A percentile compares a stretch with the other conserved stretches of the same genome.
Evolutionary conservation across 164 flowering plant species (phyloP).

Genomic region (Saururus chinensis): DNA sequence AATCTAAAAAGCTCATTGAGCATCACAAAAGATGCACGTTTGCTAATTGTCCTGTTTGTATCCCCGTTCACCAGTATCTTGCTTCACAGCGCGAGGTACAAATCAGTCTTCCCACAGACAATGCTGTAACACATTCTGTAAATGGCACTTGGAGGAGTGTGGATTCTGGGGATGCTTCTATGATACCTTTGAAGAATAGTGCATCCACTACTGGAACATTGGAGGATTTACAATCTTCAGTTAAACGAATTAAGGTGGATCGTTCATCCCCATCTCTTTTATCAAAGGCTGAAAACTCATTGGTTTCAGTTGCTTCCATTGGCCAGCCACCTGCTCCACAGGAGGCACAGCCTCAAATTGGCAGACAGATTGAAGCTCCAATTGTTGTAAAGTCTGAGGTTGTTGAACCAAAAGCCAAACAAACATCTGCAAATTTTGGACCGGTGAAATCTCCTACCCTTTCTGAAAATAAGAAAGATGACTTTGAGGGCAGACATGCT

Average conservation of each 20-base stretch:
- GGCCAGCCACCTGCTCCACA: conserved; percentile 22
- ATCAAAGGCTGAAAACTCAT: conserved; percentile 27
- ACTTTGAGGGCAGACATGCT: conserved; percentile 19
- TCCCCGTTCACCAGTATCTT: conserved; percentile 38
- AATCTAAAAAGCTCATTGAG: conserved; percentile 30
- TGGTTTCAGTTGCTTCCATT: conserved; percentile 19
- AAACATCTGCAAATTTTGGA: conserved; percentile 19
- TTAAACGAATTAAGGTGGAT: conserved; percentile 70
- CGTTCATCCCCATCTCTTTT: conserved; percentile 34
- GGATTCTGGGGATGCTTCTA: conserved; percentile 28
- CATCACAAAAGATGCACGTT: conserved; percentile 46
- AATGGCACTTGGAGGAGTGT: conserved; percentile 32
- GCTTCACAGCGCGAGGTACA: conserved; percentile 15
- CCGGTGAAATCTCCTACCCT: conserved; percentile 18
- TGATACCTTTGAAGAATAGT: conserved; percentile 19
- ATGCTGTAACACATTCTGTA: conserved; percentile 21
- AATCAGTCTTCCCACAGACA: conserved; percentile 20
- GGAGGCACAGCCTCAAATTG: conserved; percentile 25
- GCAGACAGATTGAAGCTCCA: conserved; percentile 21
- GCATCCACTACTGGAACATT: conserved; percentile 31
- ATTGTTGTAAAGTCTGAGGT: conserved; percentile 29
- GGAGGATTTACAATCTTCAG: conserved; percentile 43
- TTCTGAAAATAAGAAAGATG: conserved; percentile 26
- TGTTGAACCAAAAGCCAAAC: conserved; percentile 39
- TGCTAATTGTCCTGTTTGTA: conserved; percentile 67